These are phyloP conservation scores for Chlorella sorokiniana DNA, from an alignment of 139 green algal species.

Conservation along the genomic window DNA sequence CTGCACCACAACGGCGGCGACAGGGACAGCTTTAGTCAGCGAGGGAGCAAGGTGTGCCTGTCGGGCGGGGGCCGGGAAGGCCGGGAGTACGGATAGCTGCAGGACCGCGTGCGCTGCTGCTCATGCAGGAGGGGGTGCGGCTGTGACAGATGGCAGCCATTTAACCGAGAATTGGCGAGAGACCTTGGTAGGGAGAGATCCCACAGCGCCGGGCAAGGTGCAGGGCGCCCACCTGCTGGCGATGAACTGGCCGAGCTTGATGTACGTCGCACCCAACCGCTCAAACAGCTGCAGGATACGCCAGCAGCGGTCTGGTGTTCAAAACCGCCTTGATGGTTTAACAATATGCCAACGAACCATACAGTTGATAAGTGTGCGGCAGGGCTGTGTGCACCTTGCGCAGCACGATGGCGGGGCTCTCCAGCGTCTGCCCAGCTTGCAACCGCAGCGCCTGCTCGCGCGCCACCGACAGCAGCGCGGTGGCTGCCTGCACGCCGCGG, in stretches of 20 bases:
- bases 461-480: slow-evolving; percentile 48
- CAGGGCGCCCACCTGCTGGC: slow-evolving; percentile 48
- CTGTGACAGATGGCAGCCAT: background rate
- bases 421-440: slow-evolving; percentile 7
- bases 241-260: slow-evolving; percentile 95
- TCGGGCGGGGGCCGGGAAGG: no score
- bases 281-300: slow-evolving; percentile 97
- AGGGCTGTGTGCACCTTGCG: no score
- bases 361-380: no score
- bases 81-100: no score
- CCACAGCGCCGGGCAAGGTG: no score
- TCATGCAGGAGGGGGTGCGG: no score
- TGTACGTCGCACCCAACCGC: slow-evolving; percentile 91
- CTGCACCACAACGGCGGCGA: slow-evolving; percentile 52
- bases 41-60: no score
- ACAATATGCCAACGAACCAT: no score
- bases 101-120: no score
- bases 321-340: no score
- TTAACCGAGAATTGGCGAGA: background rate
- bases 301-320: no score
- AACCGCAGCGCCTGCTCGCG: slow-evolving; percentile 45
- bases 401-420: slow-evolving; percentile 41
- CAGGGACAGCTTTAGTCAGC: background rate
- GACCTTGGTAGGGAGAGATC: no score
- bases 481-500: slow-evolving; percentile 61